Evolutionary conservation across 2,329 filamentous ascomycete genomes (phyloP).

Genomic region (Dryadomyces sulphureus): DNA sequence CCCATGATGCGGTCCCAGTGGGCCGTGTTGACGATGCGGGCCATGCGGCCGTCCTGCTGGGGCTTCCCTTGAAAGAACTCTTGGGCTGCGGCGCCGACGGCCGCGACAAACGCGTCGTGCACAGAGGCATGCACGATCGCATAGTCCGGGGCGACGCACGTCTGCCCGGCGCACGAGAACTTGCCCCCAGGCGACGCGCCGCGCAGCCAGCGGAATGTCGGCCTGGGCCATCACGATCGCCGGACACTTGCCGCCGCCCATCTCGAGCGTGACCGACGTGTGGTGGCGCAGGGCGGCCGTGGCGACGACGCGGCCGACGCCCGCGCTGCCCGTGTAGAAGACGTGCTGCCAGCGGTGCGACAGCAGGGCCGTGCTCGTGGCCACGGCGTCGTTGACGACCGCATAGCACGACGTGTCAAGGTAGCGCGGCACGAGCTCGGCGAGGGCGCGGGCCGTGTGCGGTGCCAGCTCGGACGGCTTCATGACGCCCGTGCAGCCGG

Average conservation of each 20-base stretch:
- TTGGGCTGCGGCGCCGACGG: slow-evolving; percentile 19
- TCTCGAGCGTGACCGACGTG: slow-evolving; percentile 27
- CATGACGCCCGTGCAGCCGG: slow-evolving; percentile 24
- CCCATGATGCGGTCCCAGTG: slow-evolving; percentile 25
- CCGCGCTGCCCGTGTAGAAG: slow-evolving; percentile 28
- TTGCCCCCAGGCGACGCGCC: slow-evolving; percentile 26
- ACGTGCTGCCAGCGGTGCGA: slow-evolving; percentile 26
- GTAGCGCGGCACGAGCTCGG: slow-evolving; percentile 24
- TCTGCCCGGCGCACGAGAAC: slow-evolving; percentile 26
- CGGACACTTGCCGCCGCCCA: slow-evolving; percentile 24
- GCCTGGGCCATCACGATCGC: slow-evolving; percentile 26
- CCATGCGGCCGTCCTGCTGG: slow-evolving; percentile 11
- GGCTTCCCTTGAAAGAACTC: slow-evolving; percentile 15
- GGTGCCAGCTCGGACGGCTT: slow-evolving; percentile 28
- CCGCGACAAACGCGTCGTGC: slow-evolving; percentile 20
- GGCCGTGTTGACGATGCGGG: slow-evolving; percentile 25
- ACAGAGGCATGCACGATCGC: slow-evolving; percentile 26
- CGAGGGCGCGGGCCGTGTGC: slow-evolving; percentile 21
- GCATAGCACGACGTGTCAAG: slow-evolving; percentile 19
- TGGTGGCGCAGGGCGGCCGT: slow-evolving; percentile 27
- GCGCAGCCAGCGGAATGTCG: slow-evolving; percentile 26
- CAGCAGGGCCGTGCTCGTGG: slow-evolving; percentile 23
- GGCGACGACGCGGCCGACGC: slow-evolving; percentile 22
- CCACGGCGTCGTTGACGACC: slow-evolving; percentile 15
- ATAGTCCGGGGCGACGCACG: slow-evolving; percentile 26